These are phyloP conservation scores for Pythium dissotocum DNA, from an alignment of 352 stramenopile species.

Conservation along the genomic window DNA sequence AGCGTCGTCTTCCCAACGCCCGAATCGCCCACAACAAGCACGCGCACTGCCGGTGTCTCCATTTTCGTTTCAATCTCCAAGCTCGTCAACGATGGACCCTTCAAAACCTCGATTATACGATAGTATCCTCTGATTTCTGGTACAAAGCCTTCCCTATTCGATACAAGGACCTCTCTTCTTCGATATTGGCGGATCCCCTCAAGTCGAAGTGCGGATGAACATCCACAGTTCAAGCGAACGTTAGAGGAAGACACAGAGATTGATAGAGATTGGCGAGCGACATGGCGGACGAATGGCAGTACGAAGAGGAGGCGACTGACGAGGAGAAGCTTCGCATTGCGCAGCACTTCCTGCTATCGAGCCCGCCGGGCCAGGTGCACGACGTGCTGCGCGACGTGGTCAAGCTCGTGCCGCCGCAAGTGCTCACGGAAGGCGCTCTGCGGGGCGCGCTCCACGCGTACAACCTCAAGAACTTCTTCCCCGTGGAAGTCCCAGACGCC, in stretches of 20 bases:
- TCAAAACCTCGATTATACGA: slow-evolving; percentile 2
- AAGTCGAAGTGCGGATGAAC: slow-evolving; percentile 21
- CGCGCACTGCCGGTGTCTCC: slow-evolving; percentile 72
- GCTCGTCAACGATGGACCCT: slow-evolving; percentile 3
- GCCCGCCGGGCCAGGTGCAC: slow-evolving; percentile 87
- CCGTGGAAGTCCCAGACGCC: slow-evolving; percentile 68
- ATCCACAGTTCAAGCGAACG: background rate
- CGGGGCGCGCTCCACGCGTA: slow-evolving; percentile 75
- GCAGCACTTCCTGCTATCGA: slow-evolving; percentile 89
- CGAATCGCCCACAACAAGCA: slow-evolving; percentile 85
- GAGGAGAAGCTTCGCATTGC: slow-evolving; percentile 90
- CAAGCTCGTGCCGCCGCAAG: slow-evolving; percentile 71
- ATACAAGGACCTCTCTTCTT: slow-evolving; percentile 7
- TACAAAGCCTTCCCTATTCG: background rate
- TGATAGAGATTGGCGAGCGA: background rate
- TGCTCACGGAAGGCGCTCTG: slow-evolving; percentile 74
- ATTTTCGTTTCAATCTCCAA: slow-evolving; percentile 29
- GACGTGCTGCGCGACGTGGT: slow-evolving; percentile 84
- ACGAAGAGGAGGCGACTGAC: slow-evolving; percentile 74
- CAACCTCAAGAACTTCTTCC: slow-evolving; percentile 71
- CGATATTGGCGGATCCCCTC: slow-evolving; percentile 2
- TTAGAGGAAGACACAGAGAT: background rate
- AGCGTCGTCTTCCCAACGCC: slow-evolving; percentile 85
- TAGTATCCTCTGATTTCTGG: background rate
- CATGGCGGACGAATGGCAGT: slow-evolving; percentile 70